Percentiles rank a stretch among this genome's conserved stretches.
These are phyloP conservation scores for Aspergillus heteromorphus DNA, from an alignment of 495 filamentous ascomycete genomes.

Conservation along the genomic window DNA sequence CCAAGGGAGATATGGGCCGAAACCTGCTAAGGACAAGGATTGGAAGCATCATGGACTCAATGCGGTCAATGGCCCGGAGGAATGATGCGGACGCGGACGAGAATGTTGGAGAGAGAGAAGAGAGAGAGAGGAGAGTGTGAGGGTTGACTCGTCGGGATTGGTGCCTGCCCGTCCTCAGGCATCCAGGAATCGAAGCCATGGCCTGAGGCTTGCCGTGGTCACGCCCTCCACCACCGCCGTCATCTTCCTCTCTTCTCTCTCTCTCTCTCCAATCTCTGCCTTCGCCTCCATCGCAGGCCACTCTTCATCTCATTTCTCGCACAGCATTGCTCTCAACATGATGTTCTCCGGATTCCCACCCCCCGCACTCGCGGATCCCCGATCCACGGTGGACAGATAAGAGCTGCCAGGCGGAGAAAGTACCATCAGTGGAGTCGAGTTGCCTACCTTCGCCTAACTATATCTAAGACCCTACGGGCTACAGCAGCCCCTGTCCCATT, in stretches of 20 bases:
- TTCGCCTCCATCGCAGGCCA: neutral
- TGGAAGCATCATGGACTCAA: too few species aligned
- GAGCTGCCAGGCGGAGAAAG: neutral
- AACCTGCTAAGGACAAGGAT: too few species aligned
- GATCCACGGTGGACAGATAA: constrained; percentile 14
- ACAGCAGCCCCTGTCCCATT: constrained; percentile 1
- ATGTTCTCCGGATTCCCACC: constrained; percentile 11
- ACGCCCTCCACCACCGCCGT: too few species aligned
- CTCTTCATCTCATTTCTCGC: neutral
- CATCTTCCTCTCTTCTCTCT: neutral
- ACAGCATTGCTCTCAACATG: neutral
- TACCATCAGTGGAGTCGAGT: constrained; percentile 8
- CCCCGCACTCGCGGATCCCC: constrained; percentile 14
- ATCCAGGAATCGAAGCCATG: too few species aligned
- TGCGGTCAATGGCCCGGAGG: too few species aligned
- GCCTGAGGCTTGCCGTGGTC: too few species aligned
- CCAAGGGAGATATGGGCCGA: too few species aligned
- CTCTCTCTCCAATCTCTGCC: neutral
- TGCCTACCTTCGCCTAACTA: constrained; percentile 9
- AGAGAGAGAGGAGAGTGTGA: neutral
- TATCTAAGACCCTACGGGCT: neutral
- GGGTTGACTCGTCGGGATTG: neutral
- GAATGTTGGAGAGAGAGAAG: too few species aligned
- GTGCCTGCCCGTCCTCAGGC: too few species aligned
- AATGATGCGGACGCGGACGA: too few species aligned